Base-by-base conservation (phyloP, 2,329 filamentous ascomycete genomes). In the Myriosclerotinia duriaeana region DNA sequence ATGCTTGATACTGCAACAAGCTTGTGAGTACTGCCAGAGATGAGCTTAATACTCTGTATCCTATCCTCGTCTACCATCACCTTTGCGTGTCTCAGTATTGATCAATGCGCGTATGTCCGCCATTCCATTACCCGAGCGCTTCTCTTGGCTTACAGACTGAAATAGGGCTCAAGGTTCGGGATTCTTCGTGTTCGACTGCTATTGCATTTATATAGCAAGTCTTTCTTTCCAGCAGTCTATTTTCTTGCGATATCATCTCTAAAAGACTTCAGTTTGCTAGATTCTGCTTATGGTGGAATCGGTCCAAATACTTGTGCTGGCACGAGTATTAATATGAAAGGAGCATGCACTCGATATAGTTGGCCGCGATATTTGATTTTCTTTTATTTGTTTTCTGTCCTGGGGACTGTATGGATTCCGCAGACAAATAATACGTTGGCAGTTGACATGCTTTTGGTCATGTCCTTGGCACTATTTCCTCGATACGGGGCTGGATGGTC, bases 141-240 rank as follows among this genome's bases (percentile, higher is more conserved):
- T 46, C 44, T 20, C 44, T 46, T 20, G 44, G 20, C 30, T 46
- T n/a, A 5, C 17, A 46, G 17, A 8, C 17, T 34, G 6, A 30
- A 30, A 30, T 52, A 12, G 12, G 5, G 15, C 48, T 52, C 1
- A 8, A 4, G 12, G 1, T 30, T 34, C 30, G 30, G 30, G 30
- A 34, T 52, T 52, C 48, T 17, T 15, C 22, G 7, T 52, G 6
- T 30, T 14, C 22, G 15, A 82, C 92, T 66, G 88, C 89, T 0
- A 92, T 90, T 1, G 89, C 90, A 1, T 92, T 92, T 75, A 90
- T 92, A 68, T 90, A 93, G 72, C 74, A 80, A 30, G 79, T 64
- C 81, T 53, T 26, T 22, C 22, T 50, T 9, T 20, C 9, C 20
- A 3, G 3, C 1, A 11, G n/a, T 12, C 22, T 22, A 4, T 12